Base-by-base conservation (phyloP, 1,139 yeast genomes). In the Petasospora fabianii region DNA sequence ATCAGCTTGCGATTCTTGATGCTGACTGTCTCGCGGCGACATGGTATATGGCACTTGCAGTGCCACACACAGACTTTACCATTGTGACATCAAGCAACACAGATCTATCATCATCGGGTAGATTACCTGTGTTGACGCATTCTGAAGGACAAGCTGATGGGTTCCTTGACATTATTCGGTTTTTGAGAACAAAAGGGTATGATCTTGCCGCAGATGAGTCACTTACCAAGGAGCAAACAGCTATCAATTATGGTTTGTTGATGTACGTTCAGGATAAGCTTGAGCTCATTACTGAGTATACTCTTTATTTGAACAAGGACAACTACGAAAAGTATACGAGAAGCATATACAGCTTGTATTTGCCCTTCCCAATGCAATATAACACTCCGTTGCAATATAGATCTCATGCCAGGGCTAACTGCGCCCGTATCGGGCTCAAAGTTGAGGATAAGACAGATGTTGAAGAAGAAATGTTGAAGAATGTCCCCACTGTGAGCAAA, bases 311-410 rank as follows among this genome's bases (percentile, higher is more conserved):
- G 35, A 74, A 80, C 48, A 67, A 72, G 24, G 65, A 63, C 24
- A 85, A 85, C 60, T 86, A 83, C 58, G 88, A 80, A 49, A 56
- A 66, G 13, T 77, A 72, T 43, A 77, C 90, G 2, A 67, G 94
- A 40, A 79, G 80, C 33, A 58, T 75, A 20, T 80, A 83, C 55
- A 66, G 75, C 27, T 51, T 64, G 4, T 69, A 78, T 46, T 64
- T 85, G 26, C 86, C 92, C 3, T 86, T 86, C 61, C 96, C 96
- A 6, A 77, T 85, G 81, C 90, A 86, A 75, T 86, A 85, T 59
- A 80, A 79, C 46, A 80, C 84, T 30, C 88, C 95, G 0, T 55
- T 82, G 41, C 66, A 68, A 34, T 71, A 75, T 45, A 68, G 75
- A 51, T 38, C 54, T 57, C 65, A 58, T 14, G 88, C 92, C 2